phyloP scores from a whole-genome alignment of 1,139 yeast species.

The Yamadazyma dendronema region DNA sequence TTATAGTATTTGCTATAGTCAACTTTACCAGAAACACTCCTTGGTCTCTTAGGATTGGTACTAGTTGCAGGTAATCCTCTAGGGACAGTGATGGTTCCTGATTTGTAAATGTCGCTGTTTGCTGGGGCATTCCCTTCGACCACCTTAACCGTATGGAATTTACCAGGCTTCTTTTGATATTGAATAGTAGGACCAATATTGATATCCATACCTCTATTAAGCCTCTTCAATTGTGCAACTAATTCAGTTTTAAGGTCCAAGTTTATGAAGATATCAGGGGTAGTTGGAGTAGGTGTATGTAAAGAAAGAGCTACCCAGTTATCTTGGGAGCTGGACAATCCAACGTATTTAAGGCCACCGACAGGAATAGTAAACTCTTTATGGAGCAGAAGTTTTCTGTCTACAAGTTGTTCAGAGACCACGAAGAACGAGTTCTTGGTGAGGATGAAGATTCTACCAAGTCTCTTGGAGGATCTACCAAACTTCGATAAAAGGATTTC shows the following conservation, averaged over 20 bases:
- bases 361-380: slow-evolving; percentile 67
- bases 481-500: slow-evolving; percentile 81
- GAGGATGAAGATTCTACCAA: slow-evolving; percentile 70
- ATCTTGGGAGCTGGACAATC: slow-evolving; percentile 76
- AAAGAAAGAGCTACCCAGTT: slow-evolving; percentile 88
- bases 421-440: slow-evolving; percentile 64
- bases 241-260: slow-evolving; percentile 88
- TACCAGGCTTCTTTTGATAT: slow-evolving; percentile 91
- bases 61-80: slow-evolving; percentile 78
- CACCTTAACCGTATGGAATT: slow-evolving; percentile 71
- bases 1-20: slow-evolving; percentile 46
- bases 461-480: slow-evolving; percentile 85
- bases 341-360: slow-evolving; percentile 59
- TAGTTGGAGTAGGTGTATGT: slow-evolving; percentile 45
- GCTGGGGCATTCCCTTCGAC: slow-evolving; percentile 52
- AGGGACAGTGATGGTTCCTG: slow-evolving; percentile 80
- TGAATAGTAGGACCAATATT: slow-evolving; percentile 70
- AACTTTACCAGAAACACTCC: slow-evolving; percentile 37
- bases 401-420: slow-evolving; percentile 68
- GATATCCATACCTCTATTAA: slow-evolving; percentile 59
- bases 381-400: slow-evolving; percentile 66
- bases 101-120: slow-evolving; percentile 75
- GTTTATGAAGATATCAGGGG: slow-evolving; percentile 80
- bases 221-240: slow-evolving; percentile 67
- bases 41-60: slow-evolving; percentile 70